Percentiles rank a stretch among this genome's conserved stretches.
phyloP scores from a whole-genome alignment of 2,329 filamentous ascomycete species.

The Apiospora kogelbergensis region DNA sequence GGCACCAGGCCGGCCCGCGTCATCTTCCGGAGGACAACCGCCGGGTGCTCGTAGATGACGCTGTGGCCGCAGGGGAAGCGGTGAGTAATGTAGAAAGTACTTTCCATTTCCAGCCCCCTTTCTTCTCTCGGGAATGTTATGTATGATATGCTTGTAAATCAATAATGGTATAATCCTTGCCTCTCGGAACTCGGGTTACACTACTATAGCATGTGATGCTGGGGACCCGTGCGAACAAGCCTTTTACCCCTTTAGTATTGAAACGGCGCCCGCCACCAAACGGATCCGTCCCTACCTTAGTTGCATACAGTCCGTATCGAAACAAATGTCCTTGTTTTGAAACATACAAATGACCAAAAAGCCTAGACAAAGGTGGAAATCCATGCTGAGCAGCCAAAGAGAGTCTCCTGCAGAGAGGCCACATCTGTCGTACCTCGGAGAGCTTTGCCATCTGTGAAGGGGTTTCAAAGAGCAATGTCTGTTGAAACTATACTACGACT shows the following conservation, averaged over 20 bases:
- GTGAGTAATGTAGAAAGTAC: background rate
- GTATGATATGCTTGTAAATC: background rate
- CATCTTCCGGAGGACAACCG: background rate
- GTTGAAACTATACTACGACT: no score
- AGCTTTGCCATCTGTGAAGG: background rate
- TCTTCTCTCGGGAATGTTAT: background rate
- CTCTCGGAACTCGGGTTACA: background rate
- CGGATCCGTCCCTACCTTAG: background rate
- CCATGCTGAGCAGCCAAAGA: background rate
- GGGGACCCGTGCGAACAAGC: background rate
- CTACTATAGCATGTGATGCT: background rate
- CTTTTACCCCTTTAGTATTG: background rate
- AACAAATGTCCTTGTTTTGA: background rate
- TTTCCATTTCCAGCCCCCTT: background rate
- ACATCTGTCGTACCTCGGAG: background rate
- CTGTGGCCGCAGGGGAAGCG: slow-evolving; percentile 5
- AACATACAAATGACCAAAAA: background rate
- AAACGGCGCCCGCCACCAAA: background rate
- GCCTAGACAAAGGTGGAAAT: background rate
- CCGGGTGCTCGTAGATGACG: background rate
- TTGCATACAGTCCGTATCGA: background rate
- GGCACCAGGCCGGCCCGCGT: background rate
- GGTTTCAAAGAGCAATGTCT: no score
- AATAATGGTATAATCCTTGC: no score
- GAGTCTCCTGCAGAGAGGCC: no score